A percentile compares a stretch with the other conserved stretches of the same genome.
Conservation (phyloP, 495 filamentous ascomycete genomes). For the Tetracladium setigerum region DNA sequence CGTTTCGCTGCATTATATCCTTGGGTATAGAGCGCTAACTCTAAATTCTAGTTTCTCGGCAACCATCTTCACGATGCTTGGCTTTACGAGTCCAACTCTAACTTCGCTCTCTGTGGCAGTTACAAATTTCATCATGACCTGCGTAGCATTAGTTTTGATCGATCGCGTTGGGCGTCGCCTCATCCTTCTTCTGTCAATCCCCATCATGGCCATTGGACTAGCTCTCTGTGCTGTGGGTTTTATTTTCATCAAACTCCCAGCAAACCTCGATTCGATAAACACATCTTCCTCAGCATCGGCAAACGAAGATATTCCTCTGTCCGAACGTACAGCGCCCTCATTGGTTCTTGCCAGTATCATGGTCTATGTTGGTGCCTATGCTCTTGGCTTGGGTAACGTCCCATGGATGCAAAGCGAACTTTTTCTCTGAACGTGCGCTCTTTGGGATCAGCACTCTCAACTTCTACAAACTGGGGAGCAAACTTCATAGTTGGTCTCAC, state of each 20-base stretch:
- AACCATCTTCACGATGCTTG: conserved; percentile 76
- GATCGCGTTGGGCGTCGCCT: conserved; percentile 74
- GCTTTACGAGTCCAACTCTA: conserved; percentile 73
- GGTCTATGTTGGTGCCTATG: conserved; percentile 79
- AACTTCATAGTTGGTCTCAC: conserved; percentile 86
- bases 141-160: conserved; percentile 68
- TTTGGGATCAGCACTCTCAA: conserved; percentile 73
- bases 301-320: conserved; percentile 34
- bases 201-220: conserved; percentile 72
- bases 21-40: too few relatives aligned
- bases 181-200: conserved; percentile 78
- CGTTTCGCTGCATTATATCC: too few relatives aligned
- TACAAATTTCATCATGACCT: conserved; percentile 78
- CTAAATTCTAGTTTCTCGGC: conserved; percentile 52
- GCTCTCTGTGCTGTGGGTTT: conserved; percentile 60
- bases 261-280: conserved; percentile 22
- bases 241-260: conserved; percentile 43
- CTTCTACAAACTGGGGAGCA: conserved; percentile 80
- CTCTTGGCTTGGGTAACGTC: conserved; percentile 82
- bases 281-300: conserved; percentile 19
- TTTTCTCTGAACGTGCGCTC: conserved; percentile 80
- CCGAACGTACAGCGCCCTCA: conserved; percentile 14
- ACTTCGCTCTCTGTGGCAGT: conserved; percentile 73
- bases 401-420: conserved; percentile 93
- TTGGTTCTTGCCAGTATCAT: conserved; percentile 65